Conservation (phyloP, 2,329 filamentous ascomycete species). For the Penicillium hesseltinei region DNA sequence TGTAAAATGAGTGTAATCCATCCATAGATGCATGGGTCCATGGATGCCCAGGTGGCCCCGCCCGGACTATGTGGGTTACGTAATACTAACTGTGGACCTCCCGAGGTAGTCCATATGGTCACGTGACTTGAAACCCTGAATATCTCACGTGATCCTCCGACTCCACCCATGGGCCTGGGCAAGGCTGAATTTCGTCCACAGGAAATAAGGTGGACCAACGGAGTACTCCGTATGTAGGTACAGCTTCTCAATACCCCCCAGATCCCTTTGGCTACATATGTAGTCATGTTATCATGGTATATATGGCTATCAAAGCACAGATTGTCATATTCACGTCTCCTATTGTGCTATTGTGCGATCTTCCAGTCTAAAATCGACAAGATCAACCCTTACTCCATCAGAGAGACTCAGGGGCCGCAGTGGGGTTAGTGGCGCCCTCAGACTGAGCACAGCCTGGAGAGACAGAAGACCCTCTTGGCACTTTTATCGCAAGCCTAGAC, state of each 20-base stretch:
- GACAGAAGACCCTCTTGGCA: neutral
- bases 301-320: neutral
- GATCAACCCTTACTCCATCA: neutral
- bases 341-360: neutral
- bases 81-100: too few species aligned
- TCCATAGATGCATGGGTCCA: too few species aligned
- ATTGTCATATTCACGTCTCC: neutral
- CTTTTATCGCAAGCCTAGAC: slow-evolving; percentile 1
- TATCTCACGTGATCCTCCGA: too few species aligned
- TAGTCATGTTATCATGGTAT: neutral
- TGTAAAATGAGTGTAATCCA: too few species aligned
- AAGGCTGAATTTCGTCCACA: too few species aligned
- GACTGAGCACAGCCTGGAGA: neutral
- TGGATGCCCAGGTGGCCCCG: too few species aligned
- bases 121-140: too few species aligned
- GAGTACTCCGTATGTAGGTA: neutral
- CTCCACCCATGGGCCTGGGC: too few species aligned
- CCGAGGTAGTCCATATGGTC: too few species aligned
- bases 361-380: neutral
- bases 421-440: slow-evolving; percentile 4
- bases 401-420: slow-evolving; percentile 7
- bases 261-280: neutral
- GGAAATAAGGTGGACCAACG: neutral
- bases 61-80: too few species aligned
- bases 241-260: neutral